phyloP scores from a whole-genome alignment of 2,329 filamentous ascomycete species.

The Nemania bipapillata region DNA sequence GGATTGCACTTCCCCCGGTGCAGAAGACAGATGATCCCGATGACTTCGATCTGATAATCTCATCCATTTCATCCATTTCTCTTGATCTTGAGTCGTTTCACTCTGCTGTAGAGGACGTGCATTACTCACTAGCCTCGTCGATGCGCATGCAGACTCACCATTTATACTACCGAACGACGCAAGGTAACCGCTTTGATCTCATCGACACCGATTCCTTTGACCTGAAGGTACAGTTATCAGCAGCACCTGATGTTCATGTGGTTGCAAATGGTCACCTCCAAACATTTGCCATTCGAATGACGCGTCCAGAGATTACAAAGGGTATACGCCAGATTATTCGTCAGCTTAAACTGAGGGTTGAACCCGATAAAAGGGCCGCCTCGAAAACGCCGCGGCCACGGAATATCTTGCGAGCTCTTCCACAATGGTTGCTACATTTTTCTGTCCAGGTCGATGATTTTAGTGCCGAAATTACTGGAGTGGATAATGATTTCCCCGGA shows the following conservation, averaged over 20 bases:
- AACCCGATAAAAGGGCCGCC: constrained; percentile 67
- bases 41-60: constrained; percentile 95
- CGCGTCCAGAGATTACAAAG: constrained; percentile 90
- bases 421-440: constrained; percentile 84
- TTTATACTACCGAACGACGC: constrained; percentile 92
- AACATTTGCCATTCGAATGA: constrained; percentile 88
- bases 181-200: constrained; percentile 84
- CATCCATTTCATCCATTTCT: constrained; percentile 91
- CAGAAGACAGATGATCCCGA: constrained; percentile 72
- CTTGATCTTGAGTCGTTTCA: constrained; percentile 97
- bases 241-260: constrained; percentile 85
- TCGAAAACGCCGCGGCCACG: constrained; percentile 63
- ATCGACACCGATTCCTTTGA: constrained; percentile 89
- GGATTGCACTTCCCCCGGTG: constrained; percentile 86
- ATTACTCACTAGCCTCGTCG: constrained; percentile 86
- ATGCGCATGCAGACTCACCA: constrained; percentile 86
- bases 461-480: constrained; percentile 87
- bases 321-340: constrained; percentile 90
- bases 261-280: constrained; percentile 82
- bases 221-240: constrained; percentile 83
- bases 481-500: constrained; percentile 84
- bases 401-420: constrained; percentile 81
- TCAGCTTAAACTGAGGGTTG: constrained; percentile 78
- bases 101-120: constrained; percentile 80
- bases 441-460: constrained; percentile 89